phyloP scores from a whole-genome alignment of 495 filamentous ascomycete genomes.

The Bryoglossum gracile region DNA sequence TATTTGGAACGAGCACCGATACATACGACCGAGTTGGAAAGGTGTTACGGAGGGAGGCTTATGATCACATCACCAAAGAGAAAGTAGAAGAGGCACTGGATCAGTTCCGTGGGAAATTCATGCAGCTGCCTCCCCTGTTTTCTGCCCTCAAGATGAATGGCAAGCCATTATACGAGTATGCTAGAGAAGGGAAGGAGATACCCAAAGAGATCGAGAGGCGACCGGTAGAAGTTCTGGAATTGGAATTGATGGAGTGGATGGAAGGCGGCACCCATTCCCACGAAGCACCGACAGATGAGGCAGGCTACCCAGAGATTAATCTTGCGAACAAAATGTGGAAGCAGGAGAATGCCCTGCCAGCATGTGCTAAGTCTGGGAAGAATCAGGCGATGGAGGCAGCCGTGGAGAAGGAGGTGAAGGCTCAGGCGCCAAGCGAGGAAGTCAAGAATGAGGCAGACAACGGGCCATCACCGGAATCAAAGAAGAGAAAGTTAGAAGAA shows the following conservation, averaged over 20 bases:
- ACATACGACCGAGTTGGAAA: constrained; percentile 84
- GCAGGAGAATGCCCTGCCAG: constrained; percentile 28
- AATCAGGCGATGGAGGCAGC: not conserved
- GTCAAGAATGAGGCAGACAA: not conserved
- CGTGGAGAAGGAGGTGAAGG: not conserved
- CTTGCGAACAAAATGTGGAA: constrained; percentile 64
- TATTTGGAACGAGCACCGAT: constrained; percentile 91
- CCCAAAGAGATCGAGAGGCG: constrained; percentile 77
- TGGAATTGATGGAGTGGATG: constrained; percentile 83
- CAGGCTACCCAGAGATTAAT: constrained; percentile 59
- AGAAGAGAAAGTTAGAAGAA: constrained; percentile 5
- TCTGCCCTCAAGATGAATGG: constrained; percentile 88
- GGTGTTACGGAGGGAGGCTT: constrained; percentile 62
- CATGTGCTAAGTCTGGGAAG: not conserved
- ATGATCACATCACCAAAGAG: constrained; percentile 70
- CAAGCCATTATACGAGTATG: constrained; percentile 93
- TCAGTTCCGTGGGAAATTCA: constrained; percentile 75
- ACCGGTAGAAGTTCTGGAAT: constrained; percentile 62
- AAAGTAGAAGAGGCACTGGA: constrained; percentile 68
- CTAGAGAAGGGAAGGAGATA: constrained; percentile 74
- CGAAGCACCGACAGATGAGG: constrained; percentile 68
- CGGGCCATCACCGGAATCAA: constrained; percentile 24
- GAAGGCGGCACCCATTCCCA: constrained; percentile 71
- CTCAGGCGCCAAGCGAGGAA: not conserved
- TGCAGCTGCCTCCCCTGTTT: constrained; percentile 86